Base-by-base conservation (phyloP, 768 basidiomycete species). In the Daedaleopsis sinensis region DNA sequence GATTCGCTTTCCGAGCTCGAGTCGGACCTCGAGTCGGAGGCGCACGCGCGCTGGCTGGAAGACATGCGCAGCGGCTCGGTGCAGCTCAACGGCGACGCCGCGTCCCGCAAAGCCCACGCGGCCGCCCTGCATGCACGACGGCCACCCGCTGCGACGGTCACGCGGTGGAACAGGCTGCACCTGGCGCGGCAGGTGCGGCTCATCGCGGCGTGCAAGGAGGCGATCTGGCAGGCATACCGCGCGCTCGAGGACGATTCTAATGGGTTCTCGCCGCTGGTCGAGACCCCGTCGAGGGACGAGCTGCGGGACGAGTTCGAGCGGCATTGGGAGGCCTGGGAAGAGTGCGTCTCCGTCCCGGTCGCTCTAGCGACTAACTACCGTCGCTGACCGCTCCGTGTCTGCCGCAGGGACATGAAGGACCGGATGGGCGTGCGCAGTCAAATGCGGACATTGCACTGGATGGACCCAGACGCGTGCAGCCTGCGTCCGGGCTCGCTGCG, bases 301-400 rank as follows among this genome's bases (percentile, higher is more conserved):
- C 50, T 68, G 36, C 79, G 84, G 4, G 85, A 84, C 52, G 82
- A 84, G 48, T 92, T 92, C 58, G 88, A 90, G 38, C 70, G 75
- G 1, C 83, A 83, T 52, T 91, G 90, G 89, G 72, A 72, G 10
- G 84, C 85, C 52, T 92, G 90, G 90, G 80, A 85, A 72, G 81
- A 79, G 90, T 91, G 51, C 70, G 86, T 72, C 35, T 48, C 64
- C 7, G 38, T 35, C n/a, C 60, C 63, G 11, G 18, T 24, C 27
- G 5, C 67, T n/a, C n/a, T n/a, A n/a, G n/a, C n/a, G n/a, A n/a
- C n/a, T n/a, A n/a, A 52, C 39, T 15, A 63, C 42, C 23, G 10
- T 47, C 7, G 47, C 24, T 59, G 48, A 61, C 48, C 5, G 36
- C 21, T 18, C 13, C 19, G 10, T 10, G 21, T n/a, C n/a, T n/a